These are phyloP conservation scores for Zalaria sp. DNA, from an alignment of 2,329 filamentous ascomycete species.

Conservation along the genomic window DNA sequence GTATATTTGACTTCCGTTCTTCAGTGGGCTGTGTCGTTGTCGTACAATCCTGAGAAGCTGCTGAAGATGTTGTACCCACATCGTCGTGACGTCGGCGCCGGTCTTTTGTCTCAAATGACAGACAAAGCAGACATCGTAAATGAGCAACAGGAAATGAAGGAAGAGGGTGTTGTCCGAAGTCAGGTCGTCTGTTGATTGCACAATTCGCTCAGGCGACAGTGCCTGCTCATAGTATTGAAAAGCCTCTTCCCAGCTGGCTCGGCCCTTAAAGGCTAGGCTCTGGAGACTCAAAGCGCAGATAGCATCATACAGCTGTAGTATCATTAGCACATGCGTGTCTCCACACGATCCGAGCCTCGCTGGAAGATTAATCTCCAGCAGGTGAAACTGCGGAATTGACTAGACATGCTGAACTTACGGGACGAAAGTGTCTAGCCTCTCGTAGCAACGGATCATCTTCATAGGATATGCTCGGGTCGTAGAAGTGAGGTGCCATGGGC, in stretches of 20 bases:
- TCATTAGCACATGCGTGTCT: constrained; percentile 1
- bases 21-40: constrained; percentile 22
- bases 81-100: constrained; percentile 29
- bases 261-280: constrained; percentile 33
- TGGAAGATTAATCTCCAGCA: too few relatives aligned
- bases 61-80: constrained; percentile 41
- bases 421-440: constrained; percentile 34
- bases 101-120: constrained; percentile 25
- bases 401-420: constrained; percentile 25
- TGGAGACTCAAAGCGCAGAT: constrained; percentile 45
- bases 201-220: constrained; percentile 24
- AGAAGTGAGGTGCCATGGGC: constrained; percentile 3
- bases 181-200: constrained; percentile 37
- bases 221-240: constrained; percentile 42
- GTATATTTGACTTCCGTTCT: constrained; percentile 33
- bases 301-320: constrained; percentile 37
- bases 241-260: constrained; percentile 30
- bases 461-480: constrained; percentile 1
- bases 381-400: neutral
- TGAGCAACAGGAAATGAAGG: constrained; percentile 41
- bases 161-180: constrained; percentile 42
- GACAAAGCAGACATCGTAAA: constrained; percentile 42
- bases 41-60: constrained; percentile 36
- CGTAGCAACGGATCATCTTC: constrained; percentile 6
- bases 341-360: too few relatives aligned